phyloP scores from a whole-genome alignment of 768 basidiomycete species.

The Cubamyces lactineus region DNA sequence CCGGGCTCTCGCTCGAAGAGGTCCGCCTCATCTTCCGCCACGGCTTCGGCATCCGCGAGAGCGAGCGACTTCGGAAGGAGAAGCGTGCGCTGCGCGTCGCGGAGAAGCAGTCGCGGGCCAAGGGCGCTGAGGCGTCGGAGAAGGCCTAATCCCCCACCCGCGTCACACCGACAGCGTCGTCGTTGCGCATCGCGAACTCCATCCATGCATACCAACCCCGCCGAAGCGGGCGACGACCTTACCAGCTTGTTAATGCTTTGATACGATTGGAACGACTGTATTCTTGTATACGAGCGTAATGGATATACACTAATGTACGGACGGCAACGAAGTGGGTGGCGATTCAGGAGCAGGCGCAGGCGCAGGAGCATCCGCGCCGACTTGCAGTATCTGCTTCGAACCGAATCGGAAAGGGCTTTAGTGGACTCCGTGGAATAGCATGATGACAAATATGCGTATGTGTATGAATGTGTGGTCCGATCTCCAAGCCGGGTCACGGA shows the following conservation, averaged over 20 bases:
- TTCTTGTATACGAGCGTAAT: conserved; percentile 20
- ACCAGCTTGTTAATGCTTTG: conserved; percentile 2
- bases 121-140: background rate
- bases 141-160: conserved; percentile 5
- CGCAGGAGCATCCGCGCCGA: too few species aligned
- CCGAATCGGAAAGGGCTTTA: too few species aligned
- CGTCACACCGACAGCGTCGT: background rate
- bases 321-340: background rate
- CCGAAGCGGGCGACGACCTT: background rate
- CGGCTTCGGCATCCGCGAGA: conserved; percentile 68
- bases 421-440: background rate
- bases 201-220: too few species aligned
- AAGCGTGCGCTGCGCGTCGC: conserved; percentile 39
- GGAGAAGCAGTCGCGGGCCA: conserved; percentile 4
- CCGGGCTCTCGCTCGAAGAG: conserved; percentile 71
- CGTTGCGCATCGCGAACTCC: background rate
- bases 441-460: background rate
- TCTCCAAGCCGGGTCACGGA: background rate
- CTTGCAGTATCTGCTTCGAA: too few species aligned
- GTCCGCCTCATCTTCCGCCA: conserved; percentile 62
- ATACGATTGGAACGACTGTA: conserved; percentile 17
- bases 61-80: conserved; percentile 48
- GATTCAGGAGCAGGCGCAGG: too few species aligned
- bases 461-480: background rate
- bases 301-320: conserved; percentile 19